A percentile compares a stretch with the other conserved stretches of the same genome.
Evolutionary conservation across 2,329 filamentous ascomycete genomes (phyloP).

Genomic region (Cladosporium sp.): DNA sequence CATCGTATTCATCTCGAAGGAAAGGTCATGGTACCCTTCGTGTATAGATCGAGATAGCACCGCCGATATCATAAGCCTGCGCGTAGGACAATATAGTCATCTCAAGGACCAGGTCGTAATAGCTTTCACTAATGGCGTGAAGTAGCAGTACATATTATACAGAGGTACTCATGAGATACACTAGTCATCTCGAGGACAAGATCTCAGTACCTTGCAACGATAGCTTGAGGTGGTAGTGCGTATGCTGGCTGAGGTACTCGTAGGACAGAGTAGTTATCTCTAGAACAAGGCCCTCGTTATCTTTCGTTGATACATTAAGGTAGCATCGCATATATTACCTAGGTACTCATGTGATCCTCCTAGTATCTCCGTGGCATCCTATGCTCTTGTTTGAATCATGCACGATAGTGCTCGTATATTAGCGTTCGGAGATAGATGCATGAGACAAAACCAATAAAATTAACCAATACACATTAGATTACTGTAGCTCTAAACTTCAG

Average conservation of each 20-base stretch:
- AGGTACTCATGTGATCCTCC: neutral
- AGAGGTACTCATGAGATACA: too few species aligned
- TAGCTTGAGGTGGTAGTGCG: neutral
- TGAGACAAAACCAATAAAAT: neutral
- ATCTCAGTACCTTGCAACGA: neutral
- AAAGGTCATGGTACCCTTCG: too few species aligned
- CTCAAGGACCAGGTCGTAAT: too few species aligned
- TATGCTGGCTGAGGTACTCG: neutral
- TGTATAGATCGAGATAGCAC: too few species aligned
- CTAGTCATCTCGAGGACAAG: neutral
- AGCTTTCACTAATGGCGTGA: too few species aligned
- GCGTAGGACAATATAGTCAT: too few species aligned
- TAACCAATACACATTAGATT: neutral
- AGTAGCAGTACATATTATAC: too few species aligned
- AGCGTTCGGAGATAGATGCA: too few species aligned
- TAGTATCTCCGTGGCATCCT: neutral
- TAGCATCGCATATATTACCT: neutral
- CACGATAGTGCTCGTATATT: neutral
- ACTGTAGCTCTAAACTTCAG: neutral
- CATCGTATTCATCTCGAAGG: too few species aligned
- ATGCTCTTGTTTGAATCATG: neutral
- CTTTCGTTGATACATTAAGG: neutral
- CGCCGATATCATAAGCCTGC: too few species aligned
- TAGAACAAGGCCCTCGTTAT: neutral
- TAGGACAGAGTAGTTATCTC: neutral